These are phyloP conservation scores for Xylariomycetidae sp. DNA, from an alignment of 2,329 filamentous ascomycete species.

Conservation along the genomic window DNA sequence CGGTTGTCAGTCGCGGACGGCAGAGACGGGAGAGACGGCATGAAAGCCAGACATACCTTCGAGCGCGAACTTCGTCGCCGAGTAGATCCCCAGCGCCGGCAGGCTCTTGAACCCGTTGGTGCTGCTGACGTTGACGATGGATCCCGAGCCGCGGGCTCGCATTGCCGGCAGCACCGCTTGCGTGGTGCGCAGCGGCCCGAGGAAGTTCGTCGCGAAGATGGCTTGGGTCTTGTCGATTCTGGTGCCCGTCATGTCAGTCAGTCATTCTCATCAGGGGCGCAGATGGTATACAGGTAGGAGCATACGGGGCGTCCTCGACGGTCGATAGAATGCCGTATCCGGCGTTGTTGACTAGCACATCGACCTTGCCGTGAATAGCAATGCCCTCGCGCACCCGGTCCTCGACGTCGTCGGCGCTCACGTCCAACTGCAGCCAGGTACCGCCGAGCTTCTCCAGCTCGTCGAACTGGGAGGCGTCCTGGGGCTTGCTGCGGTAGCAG, in stretches of 20 bases:
- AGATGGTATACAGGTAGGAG: not conserved
- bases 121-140: conserved; percentile 24
- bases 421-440: conserved; percentile 18
- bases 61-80: conserved; percentile 19
- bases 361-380: conserved; percentile 15
- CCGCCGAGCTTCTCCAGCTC: conserved; percentile 20
- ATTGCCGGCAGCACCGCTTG: conserved; percentile 20
- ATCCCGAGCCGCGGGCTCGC: conserved; percentile 19
- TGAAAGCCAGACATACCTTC: conserved; percentile 11
- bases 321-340: conserved; percentile 16
- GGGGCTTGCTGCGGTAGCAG: conserved; percentile 16
- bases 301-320: conserved; percentile 18
- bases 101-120: conserved; percentile 5
- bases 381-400: conserved; percentile 12
- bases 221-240: conserved; percentile 16
- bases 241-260: conserved; percentile 3
- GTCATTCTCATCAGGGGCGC: not conserved
- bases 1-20: not conserved
- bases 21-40: not conserved
- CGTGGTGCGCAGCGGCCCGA: conserved; percentile 19
- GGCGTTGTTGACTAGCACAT: conserved; percentile 21
- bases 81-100: conserved; percentile 18
- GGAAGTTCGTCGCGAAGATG: conserved; percentile 21
- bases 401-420: conserved; percentile 16
- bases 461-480: conserved; percentile 8